Percentiles rank a stretch among this genome's conserved stretches.
Evolutionary conservation across 164 flowering plant genomes (phyloP).

Genomic region (Stephania japonica): DNA sequence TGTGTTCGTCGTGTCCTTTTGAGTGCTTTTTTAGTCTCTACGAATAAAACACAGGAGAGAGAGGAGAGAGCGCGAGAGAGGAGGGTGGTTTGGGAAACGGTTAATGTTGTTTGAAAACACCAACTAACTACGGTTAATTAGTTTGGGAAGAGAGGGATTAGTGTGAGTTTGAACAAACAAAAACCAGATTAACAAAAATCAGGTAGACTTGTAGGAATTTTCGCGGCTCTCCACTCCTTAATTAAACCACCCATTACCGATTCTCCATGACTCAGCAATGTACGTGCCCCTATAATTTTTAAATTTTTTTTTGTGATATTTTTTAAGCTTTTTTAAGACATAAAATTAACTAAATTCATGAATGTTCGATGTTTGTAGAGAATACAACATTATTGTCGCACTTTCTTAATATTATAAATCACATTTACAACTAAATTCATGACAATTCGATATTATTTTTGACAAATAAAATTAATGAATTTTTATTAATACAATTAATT

Average conservation of each 20-base stretch:
- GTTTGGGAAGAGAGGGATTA: neutral
- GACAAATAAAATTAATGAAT: too few relatives aligned
- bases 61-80: neutral
- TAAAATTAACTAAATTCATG: too few relatives aligned
- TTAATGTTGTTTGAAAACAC: neutral
- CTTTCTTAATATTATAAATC: too few relatives aligned
- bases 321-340: too few relatives aligned
- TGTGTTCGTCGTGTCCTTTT: neutral
- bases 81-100: conserved; percentile 1
- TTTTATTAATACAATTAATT: too few relatives aligned
- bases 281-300: neutral
- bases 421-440: too few relatives aligned
- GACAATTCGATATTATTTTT: too few relatives aligned
- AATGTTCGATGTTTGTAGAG: too few relatives aligned
- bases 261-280: neutral
- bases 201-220: conserved; percentile 5
- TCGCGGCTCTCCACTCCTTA: neutral
- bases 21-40: neutral
- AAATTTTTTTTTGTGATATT: neutral
- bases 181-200: neutral
- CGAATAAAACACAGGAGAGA: too few relatives aligned
- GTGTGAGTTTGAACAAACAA: neutral
- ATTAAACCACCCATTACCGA: neutral
- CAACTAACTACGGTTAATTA: conserved; percentile 4
- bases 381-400: too few relatives aligned